These are phyloP conservation scores for Tolypocladium sp. DNA, from an alignment of 2,329 filamentous ascomycete genomes.

Conservation along the genomic window DNA sequence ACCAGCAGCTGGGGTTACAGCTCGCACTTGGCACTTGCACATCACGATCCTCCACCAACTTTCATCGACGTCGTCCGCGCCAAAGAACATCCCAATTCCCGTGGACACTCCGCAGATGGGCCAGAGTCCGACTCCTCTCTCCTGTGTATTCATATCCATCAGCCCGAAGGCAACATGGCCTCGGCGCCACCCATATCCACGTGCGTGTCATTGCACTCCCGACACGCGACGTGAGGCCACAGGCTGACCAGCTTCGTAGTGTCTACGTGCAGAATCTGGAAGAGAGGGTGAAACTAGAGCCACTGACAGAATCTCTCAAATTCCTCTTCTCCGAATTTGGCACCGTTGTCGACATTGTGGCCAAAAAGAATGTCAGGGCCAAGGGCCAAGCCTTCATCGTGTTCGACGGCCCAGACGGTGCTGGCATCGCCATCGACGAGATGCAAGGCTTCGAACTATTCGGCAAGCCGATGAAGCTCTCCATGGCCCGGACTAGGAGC, in stretches of 20 bases:
- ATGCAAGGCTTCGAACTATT: conserved; percentile 90
- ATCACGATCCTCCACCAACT: not conserved
- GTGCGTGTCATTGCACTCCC: conserved; percentile 66
- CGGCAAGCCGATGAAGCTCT: conserved; percentile 79
- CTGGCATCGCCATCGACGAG: conserved; percentile 73
- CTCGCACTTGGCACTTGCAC: not conserved
- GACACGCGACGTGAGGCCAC: conserved; percentile 39
- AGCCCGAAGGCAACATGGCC: conserved; percentile 19
- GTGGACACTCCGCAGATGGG: not conserved
- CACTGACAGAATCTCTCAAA: conserved; percentile 62
- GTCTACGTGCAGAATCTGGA: conserved; percentile 78
- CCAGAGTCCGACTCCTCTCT: too few species aligned
- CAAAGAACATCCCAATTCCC: not conserved
- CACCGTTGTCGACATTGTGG: conserved; percentile 72
- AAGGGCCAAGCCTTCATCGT: conserved; percentile 96
- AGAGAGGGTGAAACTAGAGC: conserved; percentile 78
- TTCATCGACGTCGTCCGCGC: not conserved
- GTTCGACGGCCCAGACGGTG: conserved; percentile 74
- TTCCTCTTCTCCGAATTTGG: conserved; percentile 87
- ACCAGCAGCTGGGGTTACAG: too few species aligned
- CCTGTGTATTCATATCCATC: not conserved
- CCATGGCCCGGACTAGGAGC: conserved; percentile 72
- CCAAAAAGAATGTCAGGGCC: conserved; percentile 81
- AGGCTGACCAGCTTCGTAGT: conserved; percentile 33
- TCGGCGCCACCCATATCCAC: conserved; percentile 46